These are phyloP conservation scores for Yarrowia osloensis DNA, from an alignment of 805 yeast species.

Conservation along the genomic window DNA sequence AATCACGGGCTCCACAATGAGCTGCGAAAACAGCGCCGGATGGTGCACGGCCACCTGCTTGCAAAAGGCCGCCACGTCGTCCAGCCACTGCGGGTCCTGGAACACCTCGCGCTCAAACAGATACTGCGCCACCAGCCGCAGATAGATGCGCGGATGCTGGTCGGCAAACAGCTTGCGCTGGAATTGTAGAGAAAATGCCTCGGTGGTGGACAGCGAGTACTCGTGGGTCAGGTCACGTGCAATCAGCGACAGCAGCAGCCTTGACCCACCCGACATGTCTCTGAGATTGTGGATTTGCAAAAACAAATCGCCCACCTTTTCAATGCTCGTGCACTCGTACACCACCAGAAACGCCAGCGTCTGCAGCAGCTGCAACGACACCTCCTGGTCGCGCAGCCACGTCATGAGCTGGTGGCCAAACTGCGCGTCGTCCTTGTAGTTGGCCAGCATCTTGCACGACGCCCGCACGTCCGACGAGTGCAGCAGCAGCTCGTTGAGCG, in stretches of 20 bases:
- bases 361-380: conserved; percentile 41
- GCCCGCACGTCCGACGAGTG: conserved; percentile 32
- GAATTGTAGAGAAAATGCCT: conserved; percentile 34
- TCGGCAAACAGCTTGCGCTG: conserved; percentile 32
- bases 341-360: conserved; percentile 46
- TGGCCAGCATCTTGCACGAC: conserved; percentile 32
- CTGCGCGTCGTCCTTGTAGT: conserved; percentile 36
- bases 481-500: conserved; percentile 31
- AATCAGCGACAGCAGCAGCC: neutral
- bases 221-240: conserved; percentile 15
- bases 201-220: conserved; percentile 33
- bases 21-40: conserved; percentile 18
- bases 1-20: conserved; percentile 18
- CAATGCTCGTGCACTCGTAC: conserved; percentile 45
- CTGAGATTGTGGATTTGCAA: conserved; percentile 37
- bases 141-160: conserved; percentile 20
- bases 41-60: conserved; percentile 1
- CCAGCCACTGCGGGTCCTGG: conserved; percentile 7
- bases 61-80: conserved; percentile 17
- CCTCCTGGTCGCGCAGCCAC: conserved; percentile 41
- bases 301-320: conserved; percentile 43
- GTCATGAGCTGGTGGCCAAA: conserved; percentile 34
- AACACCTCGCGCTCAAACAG: conserved; percentile 7
- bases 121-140: conserved; percentile 32
- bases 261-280: conserved; percentile 33